phyloP scores from a whole-genome alignment of 1,139 yeast genomes.

The Sugiyamaella novakii region DNA sequence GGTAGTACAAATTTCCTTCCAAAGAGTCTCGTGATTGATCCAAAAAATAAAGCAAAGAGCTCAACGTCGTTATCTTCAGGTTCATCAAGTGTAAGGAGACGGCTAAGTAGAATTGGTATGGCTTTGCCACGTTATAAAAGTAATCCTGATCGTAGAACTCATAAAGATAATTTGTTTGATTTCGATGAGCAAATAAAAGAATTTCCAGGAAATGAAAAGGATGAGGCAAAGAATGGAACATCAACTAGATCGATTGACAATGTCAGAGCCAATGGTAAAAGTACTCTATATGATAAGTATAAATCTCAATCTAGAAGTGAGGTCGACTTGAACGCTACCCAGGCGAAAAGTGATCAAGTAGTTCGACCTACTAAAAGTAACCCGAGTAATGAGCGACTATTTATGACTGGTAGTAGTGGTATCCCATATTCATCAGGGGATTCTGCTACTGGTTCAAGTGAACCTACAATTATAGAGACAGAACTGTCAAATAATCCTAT shows the following conservation, averaged over 20 bases:
- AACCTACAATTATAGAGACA: constrained; percentile 9
- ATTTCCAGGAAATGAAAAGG: neutral
- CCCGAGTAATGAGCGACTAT: too few species aligned
- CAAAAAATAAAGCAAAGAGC: constrained; percentile 11
- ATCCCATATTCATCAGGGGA: constrained; percentile 1
- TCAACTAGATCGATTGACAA: too few species aligned
- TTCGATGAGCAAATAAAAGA: neutral
- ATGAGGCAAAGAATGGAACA: neutral
- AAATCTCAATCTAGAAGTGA: too few species aligned
- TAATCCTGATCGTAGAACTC: constrained; percentile 1
- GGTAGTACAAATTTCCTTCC: constrained; percentile 13
- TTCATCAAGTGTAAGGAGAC: constrained; percentile 13
- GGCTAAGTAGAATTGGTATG: constrained; percentile 17
- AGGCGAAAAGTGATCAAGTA: too few species aligned
- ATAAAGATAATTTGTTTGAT: neutral
- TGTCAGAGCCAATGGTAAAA: too few species aligned
- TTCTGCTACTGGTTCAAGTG: constrained; percentile 9
- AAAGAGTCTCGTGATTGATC: constrained; percentile 1
- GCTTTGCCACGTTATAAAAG: constrained; percentile 13
- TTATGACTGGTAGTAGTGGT: too few species aligned
- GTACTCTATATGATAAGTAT: too few species aligned
- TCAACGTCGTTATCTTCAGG: constrained; percentile 16
- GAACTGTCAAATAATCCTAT: neutral
- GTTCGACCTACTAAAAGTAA: too few species aligned
- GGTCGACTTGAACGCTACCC: too few species aligned